These are phyloP conservation scores for Smittium mucronatum DNA, from an alignment of 371 early-diverging fungal species.

Conservation along the genomic window DNA sequence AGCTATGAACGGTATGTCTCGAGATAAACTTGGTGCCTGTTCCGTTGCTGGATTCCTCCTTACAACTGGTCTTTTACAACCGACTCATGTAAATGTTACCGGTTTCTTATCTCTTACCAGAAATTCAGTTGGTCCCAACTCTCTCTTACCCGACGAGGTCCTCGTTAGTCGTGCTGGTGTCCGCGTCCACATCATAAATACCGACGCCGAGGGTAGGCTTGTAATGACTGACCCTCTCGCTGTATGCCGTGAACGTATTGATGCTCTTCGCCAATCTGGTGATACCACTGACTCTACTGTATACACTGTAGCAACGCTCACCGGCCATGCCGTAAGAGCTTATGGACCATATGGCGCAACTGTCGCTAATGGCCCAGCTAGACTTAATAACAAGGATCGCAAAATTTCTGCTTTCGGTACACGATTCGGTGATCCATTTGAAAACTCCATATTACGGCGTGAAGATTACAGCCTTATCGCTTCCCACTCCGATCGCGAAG, in stretches of 20 bases:
- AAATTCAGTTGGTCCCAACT: constrained; percentile 67
- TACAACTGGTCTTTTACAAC: constrained; percentile 48
- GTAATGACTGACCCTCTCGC: constrained; percentile 75
- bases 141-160: constrained; percentile 72
- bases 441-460: constrained; percentile 65
- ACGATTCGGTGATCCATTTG: constrained; percentile 66
- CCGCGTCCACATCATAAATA: constrained; percentile 72
- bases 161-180: constrained; percentile 63
- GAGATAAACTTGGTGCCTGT: constrained; percentile 83
- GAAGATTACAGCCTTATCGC: constrained; percentile 60
- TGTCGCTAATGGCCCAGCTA: constrained; percentile 71
- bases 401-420: constrained; percentile 57
- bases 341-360: constrained; percentile 63
- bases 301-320: constrained; percentile 77
- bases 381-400: constrained; percentile 42
- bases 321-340: constrained; percentile 72
- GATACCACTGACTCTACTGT: constrained; percentile 40
- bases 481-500: constrained; percentile 53
- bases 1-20: constrained; percentile 79
- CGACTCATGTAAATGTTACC: constrained; percentile 52
- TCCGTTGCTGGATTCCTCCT: constrained; percentile 71
- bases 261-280: constrained; percentile 38
- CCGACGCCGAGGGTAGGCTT: constrained; percentile 87
- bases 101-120: constrained; percentile 62
- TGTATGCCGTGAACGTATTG: constrained; percentile 57